A percentile compares a stretch with the other conserved stretches of the same genome.
Evolutionary conservation across 371 early-diverging fungal species (phyloP).

Genomic region (Haplosporangium sp.): DNA sequence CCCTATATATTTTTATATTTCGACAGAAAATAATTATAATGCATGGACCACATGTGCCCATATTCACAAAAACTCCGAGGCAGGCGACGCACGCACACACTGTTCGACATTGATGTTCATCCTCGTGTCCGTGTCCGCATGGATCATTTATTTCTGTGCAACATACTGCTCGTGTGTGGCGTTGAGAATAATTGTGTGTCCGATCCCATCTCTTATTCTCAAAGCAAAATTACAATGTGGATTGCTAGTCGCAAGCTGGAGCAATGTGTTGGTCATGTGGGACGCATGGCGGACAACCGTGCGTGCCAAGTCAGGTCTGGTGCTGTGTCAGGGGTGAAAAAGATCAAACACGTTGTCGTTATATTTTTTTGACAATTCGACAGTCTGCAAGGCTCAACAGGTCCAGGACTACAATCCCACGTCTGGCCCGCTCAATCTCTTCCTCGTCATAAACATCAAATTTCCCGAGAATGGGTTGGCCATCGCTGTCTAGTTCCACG

Average conservation of each 20-base stretch:
- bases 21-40: no score
- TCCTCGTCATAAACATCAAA: conserved; percentile 48
- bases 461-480: conserved; percentile 38
- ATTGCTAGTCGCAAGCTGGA: no score
- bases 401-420: conserved; percentile 33
- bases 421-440: conserved; percentile 19
- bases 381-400: conserved; percentile 29
- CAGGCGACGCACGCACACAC: no score
- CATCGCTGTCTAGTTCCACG: conserved; percentile 21
- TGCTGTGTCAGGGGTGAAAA: conserved; percentile 1
- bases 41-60: no score
- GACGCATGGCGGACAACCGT: no score
- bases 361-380: conserved; percentile 22
- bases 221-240: no score
- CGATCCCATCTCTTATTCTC: no score
- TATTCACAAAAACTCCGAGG: no score
- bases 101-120: no score
- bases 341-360: background rate
- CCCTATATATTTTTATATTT: no score
- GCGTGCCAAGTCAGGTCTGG: no score
- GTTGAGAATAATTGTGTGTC: background rate
- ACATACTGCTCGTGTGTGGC: background rate
- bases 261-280: no score
- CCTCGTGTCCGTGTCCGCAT: background rate
- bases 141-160: background rate